Percentiles rank a stretch among this genome's conserved stretches.
Conservation (phyloP, 2,329 filamentous ascomycete genomes). For the Arthrobotrys megalospora region DNA sequence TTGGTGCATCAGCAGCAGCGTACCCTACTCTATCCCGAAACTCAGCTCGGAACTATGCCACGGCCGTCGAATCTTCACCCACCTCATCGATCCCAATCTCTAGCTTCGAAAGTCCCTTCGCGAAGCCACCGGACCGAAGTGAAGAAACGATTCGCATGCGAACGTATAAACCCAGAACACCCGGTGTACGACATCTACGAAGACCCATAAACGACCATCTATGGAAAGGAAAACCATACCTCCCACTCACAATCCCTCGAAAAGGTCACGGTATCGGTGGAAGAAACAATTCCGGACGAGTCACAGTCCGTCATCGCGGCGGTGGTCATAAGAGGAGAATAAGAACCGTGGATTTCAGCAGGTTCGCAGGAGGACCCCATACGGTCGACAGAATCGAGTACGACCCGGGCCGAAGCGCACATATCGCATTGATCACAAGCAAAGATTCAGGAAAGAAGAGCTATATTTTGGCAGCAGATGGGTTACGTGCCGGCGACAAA, state of each 20-base stretch:
- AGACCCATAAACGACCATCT: constrained; percentile 96
- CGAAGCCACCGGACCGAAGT: constrained; percentile 56
- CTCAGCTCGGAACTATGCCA: constrained; percentile 32
- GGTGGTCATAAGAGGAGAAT: constrained; percentile 94
- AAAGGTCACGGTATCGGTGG: constrained; percentile 94
- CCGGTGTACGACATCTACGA: constrained; percentile 90
- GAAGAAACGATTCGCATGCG: constrained; percentile 74
- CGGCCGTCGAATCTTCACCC: constrained; percentile 13
- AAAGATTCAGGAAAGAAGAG: constrained; percentile 81
- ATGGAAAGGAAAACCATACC: constrained; percentile 90
- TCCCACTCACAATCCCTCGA: constrained; percentile 88
- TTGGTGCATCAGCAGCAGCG: constrained; percentile 12
- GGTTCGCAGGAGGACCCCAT: constrained; percentile 84
- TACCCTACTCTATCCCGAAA: constrained; percentile 22
- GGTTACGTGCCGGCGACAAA: constrained; percentile 89
- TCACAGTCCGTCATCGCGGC: constrained; percentile 92
- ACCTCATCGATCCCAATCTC: constrained; percentile 46
- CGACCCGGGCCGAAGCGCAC: constrained; percentile 91
- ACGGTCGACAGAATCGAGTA: constrained; percentile 95
- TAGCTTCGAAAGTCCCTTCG: constrained; percentile 55
- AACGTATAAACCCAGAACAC: constrained; percentile 93
- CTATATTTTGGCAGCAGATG: constrained; percentile 96
- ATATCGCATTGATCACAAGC: constrained; percentile 88
- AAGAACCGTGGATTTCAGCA: constrained; percentile 89
- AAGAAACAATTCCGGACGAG: constrained; percentile 85